Evolutionary conservation across 2,329 filamentous ascomycete species (phyloP).

Genomic region (Penicillium sp.): DNA sequence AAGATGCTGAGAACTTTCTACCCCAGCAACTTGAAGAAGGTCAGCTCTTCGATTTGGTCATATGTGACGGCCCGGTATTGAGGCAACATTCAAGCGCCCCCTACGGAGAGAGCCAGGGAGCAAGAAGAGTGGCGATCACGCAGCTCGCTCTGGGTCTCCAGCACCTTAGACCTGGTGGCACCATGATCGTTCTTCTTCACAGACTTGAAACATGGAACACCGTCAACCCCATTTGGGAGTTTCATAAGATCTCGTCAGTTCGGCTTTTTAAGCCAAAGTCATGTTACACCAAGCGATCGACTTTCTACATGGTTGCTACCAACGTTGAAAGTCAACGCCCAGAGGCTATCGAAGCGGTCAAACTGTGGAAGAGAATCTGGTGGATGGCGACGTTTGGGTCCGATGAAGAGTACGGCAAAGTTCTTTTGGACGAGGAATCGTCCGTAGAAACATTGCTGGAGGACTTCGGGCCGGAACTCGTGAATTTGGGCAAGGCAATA

Average conservation of each 20-base stretch:
- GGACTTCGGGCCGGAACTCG: constrained; percentile 36
- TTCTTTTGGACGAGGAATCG: constrained; percentile 2
- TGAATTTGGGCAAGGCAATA: constrained; percentile 28
- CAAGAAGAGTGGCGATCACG: constrained; percentile 29
- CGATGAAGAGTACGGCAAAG: constrained; percentile 4
- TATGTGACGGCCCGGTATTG: constrained; percentile 51
- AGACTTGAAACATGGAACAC: constrained; percentile 44
- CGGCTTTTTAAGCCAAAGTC: constrained; percentile 45
- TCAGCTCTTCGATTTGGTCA: constrained; percentile 41
- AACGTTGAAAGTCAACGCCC: constrained; percentile 34
- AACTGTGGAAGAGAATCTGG: constrained; percentile 26
- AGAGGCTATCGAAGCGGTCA: constrained; percentile 36
- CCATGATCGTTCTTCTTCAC: constrained; percentile 53
- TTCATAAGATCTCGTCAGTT: constrained; percentile 44
- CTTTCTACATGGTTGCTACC: constrained; percentile 54
- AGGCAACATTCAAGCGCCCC: constrained; percentile 34
- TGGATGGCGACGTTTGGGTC: constrained; percentile 38
- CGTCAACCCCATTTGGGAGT: constrained; percentile 36
- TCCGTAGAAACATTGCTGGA: constrained; percentile 28
- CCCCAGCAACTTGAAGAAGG: constrained; percentile 21
- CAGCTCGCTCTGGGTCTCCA: constrained; percentile 49
- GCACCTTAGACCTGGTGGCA: constrained; percentile 47
- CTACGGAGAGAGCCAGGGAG: constrained; percentile 38
- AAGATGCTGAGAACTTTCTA: constrained; percentile 23
- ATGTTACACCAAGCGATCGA: constrained; percentile 44